phyloP scores from a whole-genome alignment of 2,329 filamentous ascomycete species.

The Karstenula rhodostoma region DNA sequence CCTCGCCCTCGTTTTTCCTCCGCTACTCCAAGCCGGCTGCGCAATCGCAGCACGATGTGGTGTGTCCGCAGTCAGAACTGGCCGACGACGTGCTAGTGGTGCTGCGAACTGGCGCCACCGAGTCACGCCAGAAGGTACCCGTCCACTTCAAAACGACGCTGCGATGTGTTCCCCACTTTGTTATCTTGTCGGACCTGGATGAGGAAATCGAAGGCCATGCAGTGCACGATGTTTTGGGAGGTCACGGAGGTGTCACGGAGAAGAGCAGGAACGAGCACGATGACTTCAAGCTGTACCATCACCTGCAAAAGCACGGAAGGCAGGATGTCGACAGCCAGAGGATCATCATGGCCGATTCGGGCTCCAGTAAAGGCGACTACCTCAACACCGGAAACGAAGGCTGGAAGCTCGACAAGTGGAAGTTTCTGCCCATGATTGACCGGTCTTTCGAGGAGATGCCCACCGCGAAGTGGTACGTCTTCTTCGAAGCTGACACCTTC shows the following conservation, averaged over 20 bases:
- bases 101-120: constrained; percentile 68
- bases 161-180: constrained; percentile 63
- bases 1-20: constrained; percentile 39
- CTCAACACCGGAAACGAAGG: constrained; percentile 50
- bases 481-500: constrained; percentile 50
- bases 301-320: constrained; percentile 56
- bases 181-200: constrained; percentile 67
- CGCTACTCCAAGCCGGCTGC: constrained; percentile 34
- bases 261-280: constrained; percentile 50
- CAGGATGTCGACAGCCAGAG: constrained; percentile 47
- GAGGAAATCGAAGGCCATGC: constrained; percentile 61
- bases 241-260: constrained; percentile 55
- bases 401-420: constrained; percentile 67
- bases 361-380: constrained; percentile 46
- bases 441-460: constrained; percentile 52
- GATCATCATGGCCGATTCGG: constrained; percentile 41
- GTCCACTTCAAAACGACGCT: constrained; percentile 65
- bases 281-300: constrained; percentile 64
- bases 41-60: constrained; percentile 26
- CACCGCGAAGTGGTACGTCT: constrained; percentile 49
- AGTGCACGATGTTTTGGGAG: constrained; percentile 58
- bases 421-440: constrained; percentile 65
- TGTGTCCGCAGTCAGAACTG: constrained; percentile 44
- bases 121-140: constrained; percentile 65
- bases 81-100: constrained; percentile 64